Percentiles rank a stretch among this genome's conserved stretches.
These are phyloP conservation scores for Phaseolus coccineus DNA, from an alignment of 331 rosid genomes.

Conservation along the genomic window DNA sequence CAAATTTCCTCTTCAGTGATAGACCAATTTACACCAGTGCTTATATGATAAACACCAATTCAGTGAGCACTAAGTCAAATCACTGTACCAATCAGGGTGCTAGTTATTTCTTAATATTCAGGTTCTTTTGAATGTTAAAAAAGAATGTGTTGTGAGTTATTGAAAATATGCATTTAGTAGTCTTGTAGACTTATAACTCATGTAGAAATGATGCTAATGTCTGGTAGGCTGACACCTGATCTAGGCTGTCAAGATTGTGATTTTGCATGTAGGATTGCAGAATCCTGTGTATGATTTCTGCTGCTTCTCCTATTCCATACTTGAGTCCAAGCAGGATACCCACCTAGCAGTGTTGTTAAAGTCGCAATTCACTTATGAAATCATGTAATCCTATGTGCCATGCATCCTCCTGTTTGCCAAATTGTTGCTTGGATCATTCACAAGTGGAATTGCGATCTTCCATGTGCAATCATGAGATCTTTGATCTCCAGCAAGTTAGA, in stretches of 20 bases:
- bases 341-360: too few species aligned
- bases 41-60: background rate
- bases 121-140: background rate
- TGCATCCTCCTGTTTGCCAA: too few species aligned
- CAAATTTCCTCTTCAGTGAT: background rate
- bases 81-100: slow-evolving; percentile 1
- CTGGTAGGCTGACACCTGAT: too few species aligned
- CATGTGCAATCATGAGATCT: background rate
- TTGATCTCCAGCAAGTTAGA: background rate
- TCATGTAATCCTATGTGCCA: too few species aligned
- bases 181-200: slow-evolving; percentile 5
- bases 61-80: background rate
- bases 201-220: background rate
- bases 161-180: slow-evolving; percentile 17
- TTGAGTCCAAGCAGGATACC: too few species aligned
- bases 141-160: slow-evolving; percentile 6
- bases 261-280: too few species aligned
- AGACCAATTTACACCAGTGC: background rate
- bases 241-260: too few species aligned
- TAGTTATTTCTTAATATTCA: slow-evolving; percentile 28
- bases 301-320: too few species aligned
- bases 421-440: too few species aligned
- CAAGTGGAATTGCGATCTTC: background rate
- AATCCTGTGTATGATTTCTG: too few species aligned
- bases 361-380: too few species aligned